A percentile compares a stretch with the other conserved stretches of the same genome.
Conservation (phyloP, 2,329 filamentous ascomycete genomes). For the Ophiostoma pallidulum region DNA sequence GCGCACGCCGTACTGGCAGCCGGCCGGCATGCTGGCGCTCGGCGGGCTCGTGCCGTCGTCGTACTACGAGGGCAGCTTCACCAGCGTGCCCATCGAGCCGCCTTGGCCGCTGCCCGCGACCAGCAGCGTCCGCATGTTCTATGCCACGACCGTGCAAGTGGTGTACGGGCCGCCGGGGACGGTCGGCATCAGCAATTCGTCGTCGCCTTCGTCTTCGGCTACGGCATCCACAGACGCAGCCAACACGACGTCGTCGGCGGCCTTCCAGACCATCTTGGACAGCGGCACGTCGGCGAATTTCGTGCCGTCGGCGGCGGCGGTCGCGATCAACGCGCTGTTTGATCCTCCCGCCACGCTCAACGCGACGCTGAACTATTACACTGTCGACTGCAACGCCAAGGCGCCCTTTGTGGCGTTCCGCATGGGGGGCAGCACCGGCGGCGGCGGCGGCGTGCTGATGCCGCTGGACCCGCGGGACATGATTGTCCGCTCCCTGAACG, state of each 20-base stretch:
- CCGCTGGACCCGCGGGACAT: constrained; percentile 16
- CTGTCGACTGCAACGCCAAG: constrained; percentile 9
- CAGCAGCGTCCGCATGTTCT: background rate
- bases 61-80: constrained; percentile 10
- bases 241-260: background rate
- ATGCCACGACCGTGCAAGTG: constrained; percentile 1
- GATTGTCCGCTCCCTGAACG: constrained; percentile 16
- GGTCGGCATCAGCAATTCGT: background rate
- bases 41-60: constrained; percentile 10
- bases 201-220: background rate
- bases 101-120: background rate
- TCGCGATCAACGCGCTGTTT: constrained; percentile 9
- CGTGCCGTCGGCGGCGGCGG: constrained; percentile 6
- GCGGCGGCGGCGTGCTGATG: constrained; percentile 11
- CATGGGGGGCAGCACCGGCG: background rate
- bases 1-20: constrained; percentile 3
- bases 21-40: constrained; percentile 6
- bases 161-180: constrained; percentile 3
- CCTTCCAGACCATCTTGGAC: constrained; percentile 11
- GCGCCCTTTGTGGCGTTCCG: constrained; percentile 7
- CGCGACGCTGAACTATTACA: constrained; percentile 8
- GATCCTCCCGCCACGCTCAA: constrained; percentile 9
- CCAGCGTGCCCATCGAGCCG: constrained; percentile 10
- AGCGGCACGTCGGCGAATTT: constrained; percentile 12
- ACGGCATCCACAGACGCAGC: background rate